A percentile compares a stretch with the other conserved stretches of the same genome.
These are phyloP conservation scores for Metschnikowia continentalis DNA, from an alignment of 805 yeast species.

Conservation along the genomic window DNA sequence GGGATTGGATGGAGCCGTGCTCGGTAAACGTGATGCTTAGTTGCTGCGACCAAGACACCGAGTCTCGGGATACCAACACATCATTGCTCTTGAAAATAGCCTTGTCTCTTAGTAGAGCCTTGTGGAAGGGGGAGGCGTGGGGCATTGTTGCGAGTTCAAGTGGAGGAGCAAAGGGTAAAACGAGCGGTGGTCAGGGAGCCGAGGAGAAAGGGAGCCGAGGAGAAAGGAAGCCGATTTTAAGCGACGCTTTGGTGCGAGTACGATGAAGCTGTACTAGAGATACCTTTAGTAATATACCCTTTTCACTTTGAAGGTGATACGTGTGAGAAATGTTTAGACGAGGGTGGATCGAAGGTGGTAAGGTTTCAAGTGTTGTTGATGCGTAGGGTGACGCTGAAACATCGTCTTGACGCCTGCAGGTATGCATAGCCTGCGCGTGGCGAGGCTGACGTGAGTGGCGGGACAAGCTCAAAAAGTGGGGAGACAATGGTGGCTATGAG, in stretches of 20 bases:
- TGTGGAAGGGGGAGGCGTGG: constrained; percentile 26
- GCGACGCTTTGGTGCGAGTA: background rate
- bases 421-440: background rate
- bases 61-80: constrained; percentile 35
- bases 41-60: constrained; percentile 33
- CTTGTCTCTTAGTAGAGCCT: constrained; percentile 28
- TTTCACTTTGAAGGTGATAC: background rate
- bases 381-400: background rate
- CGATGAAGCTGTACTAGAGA: background rate
- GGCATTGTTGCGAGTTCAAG: constrained; percentile 13
- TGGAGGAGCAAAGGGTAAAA: background rate
- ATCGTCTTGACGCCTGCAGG: constrained; percentile 1
- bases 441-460: background rate
- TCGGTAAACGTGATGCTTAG: constrained; percentile 27
- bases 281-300: background rate
- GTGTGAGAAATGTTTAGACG: background rate
- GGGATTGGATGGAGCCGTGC: constrained; percentile 32
- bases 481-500: background rate
- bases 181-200: background rate
- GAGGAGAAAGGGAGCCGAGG: background rate
- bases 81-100: constrained; percentile 32
- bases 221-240: background rate
- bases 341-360: background rate
- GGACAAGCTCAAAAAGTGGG: background rate
- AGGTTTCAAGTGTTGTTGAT: background rate